Evolutionary conservation across 169 alveolate species (phyloP).

Genomic region (Cryptosporidium felis): DNA sequence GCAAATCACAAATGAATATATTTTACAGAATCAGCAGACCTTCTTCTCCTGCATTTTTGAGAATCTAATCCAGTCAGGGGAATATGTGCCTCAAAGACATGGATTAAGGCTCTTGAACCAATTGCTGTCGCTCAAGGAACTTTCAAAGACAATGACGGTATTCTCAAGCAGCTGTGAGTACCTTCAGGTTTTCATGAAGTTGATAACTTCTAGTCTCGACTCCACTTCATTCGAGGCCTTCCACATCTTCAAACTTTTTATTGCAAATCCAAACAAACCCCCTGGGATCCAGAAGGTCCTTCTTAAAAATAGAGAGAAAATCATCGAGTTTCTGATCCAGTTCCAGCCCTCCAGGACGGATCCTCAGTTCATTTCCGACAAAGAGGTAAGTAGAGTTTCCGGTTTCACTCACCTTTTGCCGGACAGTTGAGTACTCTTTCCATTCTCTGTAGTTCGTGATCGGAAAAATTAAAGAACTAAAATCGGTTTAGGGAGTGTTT

Average conservation of each 20-base stretch:
- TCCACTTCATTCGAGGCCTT: slow-evolving; percentile 72
- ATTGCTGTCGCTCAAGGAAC: slow-evolving; percentile 17
- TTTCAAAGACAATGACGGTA: slow-evolving; percentile 48
- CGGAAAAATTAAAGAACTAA: slow-evolving; percentile 1
- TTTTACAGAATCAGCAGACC: slow-evolving; percentile 1
- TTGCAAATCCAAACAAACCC: slow-evolving; percentile 73
- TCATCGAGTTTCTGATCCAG: slow-evolving; percentile 15
- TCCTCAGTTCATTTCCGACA: slow-evolving; percentile 11
- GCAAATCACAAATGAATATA: slow-evolving; percentile 27
- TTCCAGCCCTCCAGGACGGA: slow-evolving; percentile 57
- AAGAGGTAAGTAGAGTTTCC: slow-evolving; percentile 72
- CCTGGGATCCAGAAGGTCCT: slow-evolving; percentile 48
- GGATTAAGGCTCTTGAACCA: slow-evolving; percentile 57
- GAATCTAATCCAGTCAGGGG: slow-evolving; percentile 35
- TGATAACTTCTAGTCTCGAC: slow-evolving; percentile 21
- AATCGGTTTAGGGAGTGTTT: background rate
- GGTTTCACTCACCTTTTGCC: too few relatives aligned
- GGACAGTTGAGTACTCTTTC: too few relatives aligned
- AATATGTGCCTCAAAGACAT: slow-evolving; percentile 64
- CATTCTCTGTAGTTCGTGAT: background rate
- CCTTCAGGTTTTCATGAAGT: slow-evolving; percentile 30
- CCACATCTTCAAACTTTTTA: slow-evolving; percentile 75
- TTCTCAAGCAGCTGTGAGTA: slow-evolving; percentile 35
- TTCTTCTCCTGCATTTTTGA: slow-evolving; percentile 20
- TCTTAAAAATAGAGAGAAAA: slow-evolving; percentile 12